Base-by-base conservation (phyloP, 2,329 filamentous ascomycete genomes). In the Aspergillus neoniger region DNA sequence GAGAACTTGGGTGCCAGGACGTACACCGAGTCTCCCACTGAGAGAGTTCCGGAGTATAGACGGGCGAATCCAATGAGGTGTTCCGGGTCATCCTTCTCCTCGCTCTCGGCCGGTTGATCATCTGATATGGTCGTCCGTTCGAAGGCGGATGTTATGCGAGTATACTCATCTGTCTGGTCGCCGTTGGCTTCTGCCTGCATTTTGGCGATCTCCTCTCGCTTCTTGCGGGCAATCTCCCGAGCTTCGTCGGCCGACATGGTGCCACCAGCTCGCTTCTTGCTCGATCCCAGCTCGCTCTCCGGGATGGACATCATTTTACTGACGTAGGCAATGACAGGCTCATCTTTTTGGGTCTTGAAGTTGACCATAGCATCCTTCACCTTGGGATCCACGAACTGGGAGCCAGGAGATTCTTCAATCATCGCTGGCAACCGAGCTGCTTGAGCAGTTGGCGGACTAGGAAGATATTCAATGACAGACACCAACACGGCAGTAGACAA, bases 301-400 rank as follows among this genome's bases (percentile, higher is more conserved):
- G 92, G 94, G 12, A 99, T 84, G 0, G 95, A 95, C 1, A 98
- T 91, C 92, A 99, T 97, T 75, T 99, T 99, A 79, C 94, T 98
- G 62, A 99, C 91, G 67, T 96, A 99, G 8, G 91, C 94, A 1
- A 99, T 91, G 0, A 96, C 87, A 0, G 94, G 93, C 59, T 90
- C 89, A 0, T 87, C 83, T 41, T 85, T 82, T 0, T 82, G 83
- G 3, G 86, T 86, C 70, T 90, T 91, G 72, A 96, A 97, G 0
- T 87, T 83, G 2, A 90, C 79, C 88, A 98, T 94, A 5, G 94
- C 91, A n/a, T 90, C 82, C 67, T 87, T 89, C 57, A 98, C 80
- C 6, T 82, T 79, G 1, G 85, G 78, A 56, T 91, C 87, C 49
- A 98, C 87, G 67, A 86, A 82, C 2, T 86, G 84, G 3, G 88